Conservation (phyloP, 106 monocot species). For the Amphibolis antarctica region DNA sequence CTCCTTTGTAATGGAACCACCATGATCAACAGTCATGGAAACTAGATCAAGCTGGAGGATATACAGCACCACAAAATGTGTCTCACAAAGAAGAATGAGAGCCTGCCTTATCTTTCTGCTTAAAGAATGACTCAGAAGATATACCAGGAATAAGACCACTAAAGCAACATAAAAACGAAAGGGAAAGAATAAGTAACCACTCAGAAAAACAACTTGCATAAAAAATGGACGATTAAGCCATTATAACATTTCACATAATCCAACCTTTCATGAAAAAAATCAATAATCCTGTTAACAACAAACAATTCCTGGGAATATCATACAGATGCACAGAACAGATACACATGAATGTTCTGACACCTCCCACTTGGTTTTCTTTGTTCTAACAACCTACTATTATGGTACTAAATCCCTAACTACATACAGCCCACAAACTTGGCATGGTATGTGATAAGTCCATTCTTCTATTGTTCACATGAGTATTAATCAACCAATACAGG, state of each 20-base stretch:
- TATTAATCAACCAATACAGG: too few species aligned
- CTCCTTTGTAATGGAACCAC: constrained; percentile 37
- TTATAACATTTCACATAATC: neutral
- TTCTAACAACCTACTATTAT: too few species aligned
- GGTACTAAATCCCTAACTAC: too few species aligned
- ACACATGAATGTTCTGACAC: too few species aligned
- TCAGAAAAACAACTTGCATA: neutral
- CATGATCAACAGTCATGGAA: constrained; percentile 46
- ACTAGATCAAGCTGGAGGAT: constrained; percentile 77
- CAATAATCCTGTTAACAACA: too few species aligned
- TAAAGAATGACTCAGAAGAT: constrained; percentile 70
- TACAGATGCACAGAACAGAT: too few species aligned
- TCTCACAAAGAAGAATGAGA: constrained; percentile 75
- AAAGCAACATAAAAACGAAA: constrained; percentile 12
- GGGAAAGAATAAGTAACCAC: neutral
- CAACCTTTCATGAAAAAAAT: too few species aligned
- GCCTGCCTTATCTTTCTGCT: constrained; percentile 53
- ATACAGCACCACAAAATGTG: constrained; percentile 74
- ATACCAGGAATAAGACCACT: constrained; percentile 83
- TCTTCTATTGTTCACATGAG: too few species aligned
- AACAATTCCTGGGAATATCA: too few species aligned
- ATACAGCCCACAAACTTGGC: too few species aligned
- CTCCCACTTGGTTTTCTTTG: too few species aligned
- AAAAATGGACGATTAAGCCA: neutral
- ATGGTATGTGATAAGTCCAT: too few species aligned